phyloP scores from a whole-genome alignment of 495 filamentous ascomycete species.

The Neurospora sp. region DNA sequence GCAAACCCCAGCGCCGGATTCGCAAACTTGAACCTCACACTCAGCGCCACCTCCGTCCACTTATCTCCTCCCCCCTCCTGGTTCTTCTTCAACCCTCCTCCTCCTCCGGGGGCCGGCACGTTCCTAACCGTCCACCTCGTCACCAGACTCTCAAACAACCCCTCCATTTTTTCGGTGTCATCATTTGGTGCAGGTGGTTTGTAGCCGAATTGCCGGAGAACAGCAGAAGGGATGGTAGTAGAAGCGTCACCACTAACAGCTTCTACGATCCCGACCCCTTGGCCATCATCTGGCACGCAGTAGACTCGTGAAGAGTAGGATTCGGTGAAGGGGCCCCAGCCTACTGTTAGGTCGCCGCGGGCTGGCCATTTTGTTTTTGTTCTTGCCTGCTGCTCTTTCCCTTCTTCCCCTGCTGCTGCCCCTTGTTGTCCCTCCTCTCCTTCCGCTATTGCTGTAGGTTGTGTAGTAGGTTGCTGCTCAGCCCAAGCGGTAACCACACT shows the following conservation, averaged over 20 bases:
- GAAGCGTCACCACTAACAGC: conserved; percentile 57
- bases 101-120: conserved; percentile 8
- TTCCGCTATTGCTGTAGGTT: conserved; percentile 3
- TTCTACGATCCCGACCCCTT: conserved; percentile 47
- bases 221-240: conserved; percentile 27
- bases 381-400: too few relatives aligned
- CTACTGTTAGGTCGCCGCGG: conserved; percentile 69
- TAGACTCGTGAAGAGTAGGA: conserved; percentile 65
- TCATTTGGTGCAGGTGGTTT: background rate
- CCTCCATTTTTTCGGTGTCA: conserved; percentile 24
- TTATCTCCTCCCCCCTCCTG: conserved; percentile 22
- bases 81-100: conserved; percentile 11
- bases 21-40: conserved; percentile 69
- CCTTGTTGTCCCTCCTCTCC: background rate
- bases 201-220: conserved; percentile 30
- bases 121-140: conserved; percentile 64
- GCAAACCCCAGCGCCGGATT: conserved; percentile 75
- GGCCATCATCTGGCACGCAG: conserved; percentile 51
- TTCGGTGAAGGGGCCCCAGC: conserved; percentile 75
- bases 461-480: background rate
- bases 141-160: conserved; percentile 63
- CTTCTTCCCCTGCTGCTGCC: too few relatives aligned
- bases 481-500: conserved; percentile 58
- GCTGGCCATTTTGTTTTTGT: conserved; percentile 45
- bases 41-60: conserved; percentile 62